Evolutionary conservation across 2,329 filamentous ascomycete genomes (phyloP).

Genomic region (Fusarium sp.): DNA sequence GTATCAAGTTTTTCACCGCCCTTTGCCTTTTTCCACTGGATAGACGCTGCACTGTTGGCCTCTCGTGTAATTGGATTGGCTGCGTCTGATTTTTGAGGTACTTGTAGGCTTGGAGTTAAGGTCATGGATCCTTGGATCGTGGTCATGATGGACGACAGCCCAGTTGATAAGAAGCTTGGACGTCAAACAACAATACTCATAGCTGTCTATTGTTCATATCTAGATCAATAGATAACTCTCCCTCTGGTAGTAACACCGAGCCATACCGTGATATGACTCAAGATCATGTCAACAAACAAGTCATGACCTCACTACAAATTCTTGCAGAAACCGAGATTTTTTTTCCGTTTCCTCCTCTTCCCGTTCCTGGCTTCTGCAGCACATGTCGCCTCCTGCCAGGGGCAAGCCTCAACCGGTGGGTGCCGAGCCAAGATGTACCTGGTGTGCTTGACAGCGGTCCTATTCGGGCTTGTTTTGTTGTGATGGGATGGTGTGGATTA

Average conservation of each 20-base stretch:
- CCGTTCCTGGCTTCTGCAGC: slow-evolving; percentile 16
- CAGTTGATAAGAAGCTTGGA: slow-evolving; percentile 14
- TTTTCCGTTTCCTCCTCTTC: slow-evolving; percentile 8
- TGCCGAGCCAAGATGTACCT: slow-evolving; percentile 21
- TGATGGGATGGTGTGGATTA: slow-evolving; percentile 24
- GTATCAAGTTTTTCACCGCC: slow-evolving; percentile 42
- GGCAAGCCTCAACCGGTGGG: slow-evolving; percentile 30
- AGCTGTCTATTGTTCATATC: background rate
- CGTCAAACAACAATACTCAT: slow-evolving; percentile 7
- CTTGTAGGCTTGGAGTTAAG: slow-evolving; percentile 12
- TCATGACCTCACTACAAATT: slow-evolving; percentile 5
- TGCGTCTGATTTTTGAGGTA: slow-evolving; percentile 15
- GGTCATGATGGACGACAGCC: slow-evolving; percentile 21
- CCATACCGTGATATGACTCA: slow-evolving; percentile 10
- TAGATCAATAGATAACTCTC: background rate
- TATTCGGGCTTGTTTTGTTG: slow-evolving; percentile 30
- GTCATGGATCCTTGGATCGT: slow-evolving; percentile 11
- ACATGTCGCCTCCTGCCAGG: slow-evolving; percentile 22
- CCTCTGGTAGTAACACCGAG: slow-evolving; percentile 6
- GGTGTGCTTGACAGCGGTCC: slow-evolving; percentile 24
- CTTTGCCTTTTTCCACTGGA: slow-evolving; percentile 34
- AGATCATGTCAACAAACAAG: slow-evolving; percentile 9
- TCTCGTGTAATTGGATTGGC: slow-evolving; percentile 27
- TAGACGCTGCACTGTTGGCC: slow-evolving; percentile 23
- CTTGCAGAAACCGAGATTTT: background rate